These are phyloP conservation scores for Glarea lozoyensis DNA, from an alignment of 495 filamentous ascomycete species.

Conservation along the genomic window DNA sequence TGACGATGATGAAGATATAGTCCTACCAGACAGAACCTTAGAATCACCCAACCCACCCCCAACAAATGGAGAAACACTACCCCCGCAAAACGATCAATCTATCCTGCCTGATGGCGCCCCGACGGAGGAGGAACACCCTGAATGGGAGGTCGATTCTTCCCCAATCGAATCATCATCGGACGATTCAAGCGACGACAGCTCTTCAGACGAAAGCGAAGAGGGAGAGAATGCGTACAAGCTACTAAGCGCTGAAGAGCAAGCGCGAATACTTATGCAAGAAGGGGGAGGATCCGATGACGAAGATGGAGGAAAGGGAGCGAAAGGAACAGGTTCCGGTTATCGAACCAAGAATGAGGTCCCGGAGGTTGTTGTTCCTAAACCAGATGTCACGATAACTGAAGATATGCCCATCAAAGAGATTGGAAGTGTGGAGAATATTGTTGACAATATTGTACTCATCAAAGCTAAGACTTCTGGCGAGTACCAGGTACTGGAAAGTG, in stretches of 20 bases:
- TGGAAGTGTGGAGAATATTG: constrained; percentile 60
- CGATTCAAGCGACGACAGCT: constrained; percentile 40
- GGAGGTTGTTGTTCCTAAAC: constrained; percentile 61
- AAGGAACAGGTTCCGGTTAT: constrained; percentile 36
- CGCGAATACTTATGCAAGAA: constrained; percentile 70
- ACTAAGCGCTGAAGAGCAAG: constrained; percentile 68
- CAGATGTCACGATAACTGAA: constrained; percentile 60
- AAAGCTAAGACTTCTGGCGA: constrained; percentile 72
- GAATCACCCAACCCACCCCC: too few relatives aligned
- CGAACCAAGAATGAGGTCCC: constrained; percentile 66
- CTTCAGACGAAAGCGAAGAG: constrained; percentile 38
- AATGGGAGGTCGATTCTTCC: constrained; percentile 55
- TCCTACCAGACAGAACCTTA: too few relatives aligned
- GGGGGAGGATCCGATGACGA: constrained; percentile 65
- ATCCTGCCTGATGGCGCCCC: neutral
- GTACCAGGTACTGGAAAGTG: constrained; percentile 71
- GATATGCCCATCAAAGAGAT: constrained; percentile 69
- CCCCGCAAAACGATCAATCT: neutral
- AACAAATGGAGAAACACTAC: neutral
- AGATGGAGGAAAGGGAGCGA: constrained; percentile 38
- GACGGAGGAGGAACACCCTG: constrained; percentile 15
- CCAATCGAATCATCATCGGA: constrained; percentile 36
- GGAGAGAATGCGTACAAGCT: constrained; percentile 64
- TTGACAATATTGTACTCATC: constrained; percentile 70
- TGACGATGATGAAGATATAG: too few relatives aligned